These are phyloP conservation scores for Arabidopsis hybrid DNA, from an alignment of 441 rosid genomes.

Conservation along the genomic window DNA sequence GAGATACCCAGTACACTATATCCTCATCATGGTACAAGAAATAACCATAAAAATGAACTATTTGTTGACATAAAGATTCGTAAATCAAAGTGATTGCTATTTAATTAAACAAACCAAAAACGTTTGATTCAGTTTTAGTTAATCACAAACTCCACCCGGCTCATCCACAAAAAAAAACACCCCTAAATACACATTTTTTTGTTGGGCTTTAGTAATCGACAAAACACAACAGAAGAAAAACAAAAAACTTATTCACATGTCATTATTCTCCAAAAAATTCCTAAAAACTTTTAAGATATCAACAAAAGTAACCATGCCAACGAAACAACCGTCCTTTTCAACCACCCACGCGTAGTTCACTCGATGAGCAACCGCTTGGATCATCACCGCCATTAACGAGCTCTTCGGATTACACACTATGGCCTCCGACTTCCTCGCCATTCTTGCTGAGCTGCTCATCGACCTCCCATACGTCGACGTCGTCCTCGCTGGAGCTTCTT, in stretches of 20 bases:
- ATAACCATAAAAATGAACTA: background rate
- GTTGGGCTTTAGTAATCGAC: constrained; percentile 18
- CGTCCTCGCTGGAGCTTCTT: constrained; percentile 52
- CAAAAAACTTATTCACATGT: background rate
- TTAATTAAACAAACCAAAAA: background rate
- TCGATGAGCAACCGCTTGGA: constrained; percentile 86
- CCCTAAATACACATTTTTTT: constrained; percentile 14
- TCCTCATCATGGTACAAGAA: background rate
- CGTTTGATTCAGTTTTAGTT: background rate
- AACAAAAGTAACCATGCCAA: constrained; percentile 82
- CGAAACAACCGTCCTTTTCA: constrained; percentile 55
- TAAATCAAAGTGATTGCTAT: background rate
- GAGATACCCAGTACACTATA: no score
- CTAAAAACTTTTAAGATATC: constrained; percentile 74
- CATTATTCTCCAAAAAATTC: constrained; percentile 50
- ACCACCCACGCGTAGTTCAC: constrained; percentile 88
- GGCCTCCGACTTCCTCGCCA: constrained; percentile 89
- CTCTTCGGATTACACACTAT: constrained; percentile 82
- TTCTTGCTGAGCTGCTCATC: constrained; percentile 69
- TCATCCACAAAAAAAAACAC: background rate
- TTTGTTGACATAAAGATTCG: no score
- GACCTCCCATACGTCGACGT: constrained; percentile 53
- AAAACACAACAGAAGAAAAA: background rate
- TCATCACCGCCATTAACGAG: constrained; percentile 91
- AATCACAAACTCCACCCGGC: constrained; percentile 13